A percentile compares a stretch with the other conserved stretches of the same genome.
Evolutionary conservation across 352 stramenopile genomes (phyloP).

Genomic region (Globisporangium cederbergense): DNA sequence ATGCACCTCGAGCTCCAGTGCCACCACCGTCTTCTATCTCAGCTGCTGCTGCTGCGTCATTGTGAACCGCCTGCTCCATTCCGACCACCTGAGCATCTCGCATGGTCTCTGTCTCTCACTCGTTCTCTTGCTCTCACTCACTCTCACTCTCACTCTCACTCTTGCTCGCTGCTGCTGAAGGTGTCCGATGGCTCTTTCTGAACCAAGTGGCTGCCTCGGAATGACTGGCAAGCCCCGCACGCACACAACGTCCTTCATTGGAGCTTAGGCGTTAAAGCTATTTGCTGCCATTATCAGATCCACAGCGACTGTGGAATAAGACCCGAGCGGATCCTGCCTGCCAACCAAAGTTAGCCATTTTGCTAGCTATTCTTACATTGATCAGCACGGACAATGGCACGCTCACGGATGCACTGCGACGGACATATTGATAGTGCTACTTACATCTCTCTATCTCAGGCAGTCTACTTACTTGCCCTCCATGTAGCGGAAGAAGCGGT

Average conservation of each 20-base stretch:
- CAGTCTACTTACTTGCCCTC: slow-evolving; percentile 22
- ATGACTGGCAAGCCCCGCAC: background rate
- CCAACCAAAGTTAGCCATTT: background rate
- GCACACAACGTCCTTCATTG: background rate
- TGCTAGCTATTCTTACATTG: slow-evolving; percentile 2
- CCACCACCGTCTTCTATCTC: slow-evolving; percentile 1
- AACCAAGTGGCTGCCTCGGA: slow-evolving; percentile 5
- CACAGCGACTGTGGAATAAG: background rate
- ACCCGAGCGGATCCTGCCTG: background rate
- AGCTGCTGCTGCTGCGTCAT: background rate
- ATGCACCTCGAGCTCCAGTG: background rate
- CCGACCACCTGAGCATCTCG: background rate
- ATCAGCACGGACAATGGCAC: background rate
- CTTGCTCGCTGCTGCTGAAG: background rate
- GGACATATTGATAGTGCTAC: background rate
- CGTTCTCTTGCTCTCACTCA: too few relatives aligned
- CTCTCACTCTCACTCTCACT: too few relatives aligned
- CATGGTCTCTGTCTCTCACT: background rate
- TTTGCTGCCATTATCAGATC: slow-evolving; percentile 5
- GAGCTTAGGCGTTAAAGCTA: background rate
- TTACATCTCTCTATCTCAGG: slow-evolving; percentile 5
- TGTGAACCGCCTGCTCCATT: background rate
- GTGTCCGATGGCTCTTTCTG: background rate
- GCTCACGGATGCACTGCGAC: background rate
- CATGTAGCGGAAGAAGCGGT: slow-evolving; percentile 69